phyloP scores from a whole-genome alignment of 164 flowering plant genomes.

The Liquidambar formosana region DNA sequence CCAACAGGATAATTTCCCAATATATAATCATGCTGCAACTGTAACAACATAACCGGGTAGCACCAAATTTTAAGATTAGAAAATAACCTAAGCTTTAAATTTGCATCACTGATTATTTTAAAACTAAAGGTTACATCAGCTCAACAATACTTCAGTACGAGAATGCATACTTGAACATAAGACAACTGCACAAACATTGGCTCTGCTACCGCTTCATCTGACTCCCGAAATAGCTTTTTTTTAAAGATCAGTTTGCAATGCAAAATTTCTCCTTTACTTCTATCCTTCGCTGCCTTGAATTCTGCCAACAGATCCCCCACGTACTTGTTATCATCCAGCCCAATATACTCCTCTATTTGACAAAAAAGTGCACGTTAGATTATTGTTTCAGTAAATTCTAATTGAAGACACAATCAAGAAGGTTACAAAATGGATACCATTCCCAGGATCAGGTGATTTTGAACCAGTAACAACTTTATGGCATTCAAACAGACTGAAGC shows the following conservation, averaged over 20 bases:
- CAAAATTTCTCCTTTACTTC: conserved; percentile 93
- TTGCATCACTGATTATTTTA: neutral
- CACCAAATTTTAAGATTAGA: conserved; percentile 14
- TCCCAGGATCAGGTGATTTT: conserved; percentile 81
- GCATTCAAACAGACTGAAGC: conserved; percentile 95
- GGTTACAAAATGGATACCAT: conserved; percentile 48
- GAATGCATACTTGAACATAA: conserved; percentile 80
- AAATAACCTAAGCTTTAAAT: neutral
- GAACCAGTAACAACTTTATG: conserved; percentile 87
- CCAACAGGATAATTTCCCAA: conserved; percentile 99
- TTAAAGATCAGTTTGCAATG: conserved; percentile 90
- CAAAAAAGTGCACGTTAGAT: conserved; percentile 17
- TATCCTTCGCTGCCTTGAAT: conserved; percentile 89
- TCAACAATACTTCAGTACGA: neutral
- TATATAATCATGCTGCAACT: conserved; percentile 98
- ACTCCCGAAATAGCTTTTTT: conserved; percentile 92
- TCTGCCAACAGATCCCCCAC: conserved; percentile 94
- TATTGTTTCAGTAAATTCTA: neutral
- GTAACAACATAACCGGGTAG: conserved; percentile 22
- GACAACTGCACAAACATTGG: conserved; percentile 95
- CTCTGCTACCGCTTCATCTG: conserved; percentile 90
- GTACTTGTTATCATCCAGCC: conserved; percentile 91
- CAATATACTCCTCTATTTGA: conserved; percentile 83
- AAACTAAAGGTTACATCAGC: conserved; percentile 1
- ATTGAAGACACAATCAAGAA: conserved; percentile 9